Conservation (phyloP, 768 basidiomycete species). For the Candolleomyces aberdarensis region DNA sequence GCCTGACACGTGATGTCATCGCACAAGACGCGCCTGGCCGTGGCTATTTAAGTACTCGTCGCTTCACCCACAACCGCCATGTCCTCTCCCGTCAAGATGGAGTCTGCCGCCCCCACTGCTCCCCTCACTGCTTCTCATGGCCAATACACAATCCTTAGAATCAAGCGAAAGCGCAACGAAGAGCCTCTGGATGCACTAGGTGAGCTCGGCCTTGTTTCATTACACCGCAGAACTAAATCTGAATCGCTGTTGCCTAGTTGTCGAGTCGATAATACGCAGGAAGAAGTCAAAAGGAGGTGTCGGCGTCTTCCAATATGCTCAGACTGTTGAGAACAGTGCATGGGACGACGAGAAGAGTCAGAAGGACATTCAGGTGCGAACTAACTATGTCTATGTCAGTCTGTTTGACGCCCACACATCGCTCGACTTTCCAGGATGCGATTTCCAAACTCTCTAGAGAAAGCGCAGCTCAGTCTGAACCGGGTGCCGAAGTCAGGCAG, state of each 20-base stretch:
- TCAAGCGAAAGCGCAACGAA: constrained; percentile 80
- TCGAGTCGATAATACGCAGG: constrained; percentile 57
- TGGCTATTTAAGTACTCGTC: too few species aligned
- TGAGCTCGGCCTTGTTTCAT: constrained; percentile 27
- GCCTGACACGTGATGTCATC: too few species aligned
- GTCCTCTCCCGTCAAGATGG: too few species aligned
- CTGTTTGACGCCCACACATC: neutral
- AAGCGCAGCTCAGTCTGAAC: constrained; percentile 20
- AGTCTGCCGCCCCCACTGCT: too few species aligned
- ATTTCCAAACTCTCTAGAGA: constrained; percentile 52
- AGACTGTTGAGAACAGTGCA: constrained; percentile 66
- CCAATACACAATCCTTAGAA: constrained; percentile 60
- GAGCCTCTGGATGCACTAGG: constrained; percentile 82
- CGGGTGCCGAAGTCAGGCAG: constrained; percentile 8
- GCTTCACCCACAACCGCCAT: too few species aligned
- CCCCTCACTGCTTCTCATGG: too few species aligned
- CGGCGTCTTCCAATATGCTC: constrained; percentile 77
- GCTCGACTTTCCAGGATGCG: constrained; percentile 44
- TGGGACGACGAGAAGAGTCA: constrained; percentile 62
- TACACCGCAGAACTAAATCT: neutral
- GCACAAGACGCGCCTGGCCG: too few species aligned
- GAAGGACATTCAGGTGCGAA: constrained; percentile 59
- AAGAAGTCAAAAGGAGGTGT: constrained; percentile 58
- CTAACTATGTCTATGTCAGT: neutral
- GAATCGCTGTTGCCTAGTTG: constrained; percentile 37